Evolutionary conservation across 208 protist species (phyloP).

Genomic region (Herpetomonas samuelpessoai): DNA sequence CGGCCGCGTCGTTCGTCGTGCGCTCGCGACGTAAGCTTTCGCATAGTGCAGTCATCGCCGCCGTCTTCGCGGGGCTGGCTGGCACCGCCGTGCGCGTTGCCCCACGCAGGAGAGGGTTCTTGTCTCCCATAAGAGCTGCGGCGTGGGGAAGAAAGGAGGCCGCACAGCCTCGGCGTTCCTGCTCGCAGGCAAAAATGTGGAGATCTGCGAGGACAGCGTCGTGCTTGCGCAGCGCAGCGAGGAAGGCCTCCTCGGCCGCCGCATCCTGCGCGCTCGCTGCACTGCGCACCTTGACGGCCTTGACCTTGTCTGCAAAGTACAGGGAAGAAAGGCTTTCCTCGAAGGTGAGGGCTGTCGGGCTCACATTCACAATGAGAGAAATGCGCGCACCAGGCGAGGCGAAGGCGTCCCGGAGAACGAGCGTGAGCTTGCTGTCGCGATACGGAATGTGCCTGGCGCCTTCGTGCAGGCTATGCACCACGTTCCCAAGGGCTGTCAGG

Average conservation of each 20-base stretch:
- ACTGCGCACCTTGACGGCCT: constrained; percentile 32
- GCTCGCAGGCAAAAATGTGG: constrained; percentile 33
- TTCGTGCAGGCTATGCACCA: constrained; percentile 73
- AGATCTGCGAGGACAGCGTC: constrained; percentile 51
- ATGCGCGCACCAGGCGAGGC: constrained; percentile 49
- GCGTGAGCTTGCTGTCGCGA: constrained; percentile 85
- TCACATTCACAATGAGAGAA: constrained; percentile 76
- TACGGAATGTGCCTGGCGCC: constrained; percentile 68
- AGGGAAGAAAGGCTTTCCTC: constrained; percentile 81
- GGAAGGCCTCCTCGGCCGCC: constrained; percentile 26
- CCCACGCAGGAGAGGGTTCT: constrained; percentile 17
- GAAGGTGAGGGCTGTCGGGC: constrained; percentile 53
- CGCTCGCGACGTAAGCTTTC: constrained; percentile 16
- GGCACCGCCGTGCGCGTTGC: constrained; percentile 6
- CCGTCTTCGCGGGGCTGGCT: constrained; percentile 12
- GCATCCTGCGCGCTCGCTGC: constrained; percentile 8
- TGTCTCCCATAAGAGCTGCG: neutral
- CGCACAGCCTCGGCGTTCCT: constrained; percentile 6
- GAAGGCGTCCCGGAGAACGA: constrained; percentile 76
- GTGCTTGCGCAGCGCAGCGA: constrained; percentile 27
- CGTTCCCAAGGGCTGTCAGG: constrained; percentile 87
- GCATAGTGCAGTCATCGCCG: constrained; percentile 24
- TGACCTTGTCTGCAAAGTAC: constrained; percentile 85
- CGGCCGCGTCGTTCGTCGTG: neutral
- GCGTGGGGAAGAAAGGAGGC: constrained; percentile 12